phyloP scores from a whole-genome alignment of 345 rosid species.

The Rhizophora mangle region DNA sequence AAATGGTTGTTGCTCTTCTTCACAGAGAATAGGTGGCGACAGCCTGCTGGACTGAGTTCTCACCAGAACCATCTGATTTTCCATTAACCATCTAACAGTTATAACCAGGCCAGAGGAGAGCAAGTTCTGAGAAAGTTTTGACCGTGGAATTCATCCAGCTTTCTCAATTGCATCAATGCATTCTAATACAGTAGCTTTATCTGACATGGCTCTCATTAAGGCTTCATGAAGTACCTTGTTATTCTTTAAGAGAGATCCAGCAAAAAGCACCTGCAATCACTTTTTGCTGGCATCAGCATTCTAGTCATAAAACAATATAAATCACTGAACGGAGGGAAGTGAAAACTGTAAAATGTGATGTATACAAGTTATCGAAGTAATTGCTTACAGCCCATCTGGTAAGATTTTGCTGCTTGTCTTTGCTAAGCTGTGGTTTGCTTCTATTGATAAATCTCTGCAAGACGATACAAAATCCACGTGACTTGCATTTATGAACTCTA shows the following conservation, averaged over 20 bases:
- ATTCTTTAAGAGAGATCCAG: slow-evolving; percentile 78
- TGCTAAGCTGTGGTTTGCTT: slow-evolving; percentile 73
- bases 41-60: not conserved
- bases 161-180: slow-evolving; percentile 78
- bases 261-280: slow-evolving; percentile 62
- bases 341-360: too few relatives aligned
- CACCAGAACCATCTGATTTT: not conserved
- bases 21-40: not conserved
- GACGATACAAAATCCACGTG: not conserved
- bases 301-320: not conserved
- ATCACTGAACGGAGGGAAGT: not conserved
- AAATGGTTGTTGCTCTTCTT: not conserved
- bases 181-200: slow-evolving; percentile 65
- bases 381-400: slow-evolving; percentile 94
- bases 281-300: slow-evolving; percentile 7
- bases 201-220: slow-evolving; percentile 69
- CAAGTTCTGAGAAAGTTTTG: not conserved
- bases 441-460: slow-evolving; percentile 81
- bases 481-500: not conserved
- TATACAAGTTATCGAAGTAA: not conserved
- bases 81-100: not conserved
- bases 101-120: not conserved
- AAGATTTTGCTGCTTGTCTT: slow-evolving; percentile 89
- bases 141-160: slow-evolving; percentile 36
- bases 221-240: slow-evolving; percentile 69